Conservation (phyloP, 768 basidiomycete species). For the Termitomyces sp. region DNA sequence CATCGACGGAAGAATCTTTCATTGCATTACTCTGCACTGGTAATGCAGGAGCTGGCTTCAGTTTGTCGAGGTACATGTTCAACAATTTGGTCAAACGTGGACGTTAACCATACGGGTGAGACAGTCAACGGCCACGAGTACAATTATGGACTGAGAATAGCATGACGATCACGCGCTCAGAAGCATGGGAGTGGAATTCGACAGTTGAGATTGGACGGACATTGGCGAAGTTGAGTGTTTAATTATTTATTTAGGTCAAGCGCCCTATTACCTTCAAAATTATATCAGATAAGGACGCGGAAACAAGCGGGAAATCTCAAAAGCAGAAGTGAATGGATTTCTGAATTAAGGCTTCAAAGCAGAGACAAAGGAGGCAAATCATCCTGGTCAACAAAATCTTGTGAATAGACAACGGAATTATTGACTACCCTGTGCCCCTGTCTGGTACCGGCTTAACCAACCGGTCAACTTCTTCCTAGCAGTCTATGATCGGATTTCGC, state of each 20-base stretch:
- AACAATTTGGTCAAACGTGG: too few relatives aligned
- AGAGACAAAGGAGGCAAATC: background rate
- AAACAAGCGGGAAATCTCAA: background rate
- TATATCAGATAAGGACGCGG: background rate
- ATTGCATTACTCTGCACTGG: background rate
- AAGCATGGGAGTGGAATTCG: background rate
- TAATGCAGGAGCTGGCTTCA: background rate
- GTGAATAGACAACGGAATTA: background rate
- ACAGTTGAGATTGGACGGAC: background rate
- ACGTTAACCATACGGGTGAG: background rate
- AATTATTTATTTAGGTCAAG: background rate
- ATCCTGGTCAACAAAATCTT: background rate
- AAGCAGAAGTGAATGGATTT: background rate
- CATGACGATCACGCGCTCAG: background rate
- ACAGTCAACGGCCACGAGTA: background rate
- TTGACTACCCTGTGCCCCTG: background rate
- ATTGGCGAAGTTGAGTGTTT: background rate
- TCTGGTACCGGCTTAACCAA: too few relatives aligned
- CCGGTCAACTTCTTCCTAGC: too few relatives aligned
- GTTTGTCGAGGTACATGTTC: constrained; percentile 1
- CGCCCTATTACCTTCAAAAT: background rate
- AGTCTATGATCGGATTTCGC: too few relatives aligned
- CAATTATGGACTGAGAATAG: background rate
- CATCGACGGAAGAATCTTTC: background rate
- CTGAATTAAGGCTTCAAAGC: background rate